These are phyloP conservation scores for Nicotiana benthamiana DNA, from an alignment of 257 asterid genomes.

Conservation along the genomic window DNA sequence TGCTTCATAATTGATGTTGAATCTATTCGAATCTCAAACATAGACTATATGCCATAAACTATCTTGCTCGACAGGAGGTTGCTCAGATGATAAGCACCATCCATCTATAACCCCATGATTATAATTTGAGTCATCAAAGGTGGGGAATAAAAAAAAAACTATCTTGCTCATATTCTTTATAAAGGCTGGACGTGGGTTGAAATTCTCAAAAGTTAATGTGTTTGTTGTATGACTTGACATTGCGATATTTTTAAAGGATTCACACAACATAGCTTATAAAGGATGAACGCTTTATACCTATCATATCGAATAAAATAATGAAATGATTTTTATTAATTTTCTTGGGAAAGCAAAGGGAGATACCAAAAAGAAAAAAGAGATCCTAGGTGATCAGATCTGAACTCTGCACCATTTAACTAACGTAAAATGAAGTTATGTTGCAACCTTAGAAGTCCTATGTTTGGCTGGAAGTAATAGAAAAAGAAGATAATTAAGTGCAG, in stretches of 20 bases:
- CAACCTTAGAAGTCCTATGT: background rate
- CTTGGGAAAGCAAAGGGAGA: background rate
- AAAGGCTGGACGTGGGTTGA: no score
- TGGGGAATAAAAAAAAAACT: no score
- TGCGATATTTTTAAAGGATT: no score
- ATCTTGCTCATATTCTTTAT: no score
- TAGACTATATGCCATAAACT: background rate
- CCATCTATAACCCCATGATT: no score
- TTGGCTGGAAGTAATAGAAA: constrained; percentile 3
- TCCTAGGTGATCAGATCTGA: background rate
- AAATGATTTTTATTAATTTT: background rate
- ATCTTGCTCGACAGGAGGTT: no score
- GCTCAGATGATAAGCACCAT: no score
- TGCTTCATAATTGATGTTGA: background rate
- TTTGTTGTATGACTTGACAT: no score
- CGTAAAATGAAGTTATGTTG: background rate
- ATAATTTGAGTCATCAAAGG: no score
- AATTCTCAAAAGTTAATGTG: no score
- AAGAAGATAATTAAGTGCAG: background rate
- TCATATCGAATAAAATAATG: background rate
- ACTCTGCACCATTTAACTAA: background rate
- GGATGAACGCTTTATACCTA: background rate
- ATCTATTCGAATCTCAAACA: background rate
- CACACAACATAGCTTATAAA: no score
- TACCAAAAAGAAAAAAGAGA: background rate